Percentiles rank a stretch among this genome's conserved stretches.
Evolutionary conservation across 306 rosid genomes (phyloP).

Genomic region (Erythrophleum fordii): DNA sequence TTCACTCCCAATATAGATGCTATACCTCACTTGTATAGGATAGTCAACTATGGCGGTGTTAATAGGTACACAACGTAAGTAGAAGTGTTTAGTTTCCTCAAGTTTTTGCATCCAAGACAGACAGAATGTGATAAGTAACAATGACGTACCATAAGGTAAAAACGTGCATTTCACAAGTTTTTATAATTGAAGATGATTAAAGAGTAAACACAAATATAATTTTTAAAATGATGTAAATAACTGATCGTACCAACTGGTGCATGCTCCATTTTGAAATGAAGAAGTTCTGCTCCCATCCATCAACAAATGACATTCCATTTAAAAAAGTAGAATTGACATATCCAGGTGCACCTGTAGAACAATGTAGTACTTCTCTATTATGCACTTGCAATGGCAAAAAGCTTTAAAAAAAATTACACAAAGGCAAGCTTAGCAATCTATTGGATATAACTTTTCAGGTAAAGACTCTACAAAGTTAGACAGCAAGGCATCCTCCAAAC

Average conservation of each 20-base stretch:
- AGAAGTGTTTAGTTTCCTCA: slow-evolving; percentile 18
- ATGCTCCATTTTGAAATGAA: slow-evolving; percentile 97
- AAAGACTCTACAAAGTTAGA: background rate
- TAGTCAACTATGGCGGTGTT: background rate
- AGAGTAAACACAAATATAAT: slow-evolving; percentile 8
- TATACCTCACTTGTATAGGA: too few species aligned
- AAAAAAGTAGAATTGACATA: slow-evolving; percentile 68
- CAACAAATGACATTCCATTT: slow-evolving; percentile 94
- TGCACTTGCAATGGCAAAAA: slow-evolving; percentile 18
- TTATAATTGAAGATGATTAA: background rate
- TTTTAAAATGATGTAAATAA: slow-evolving; percentile 21
- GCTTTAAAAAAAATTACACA: slow-evolving; percentile 19
- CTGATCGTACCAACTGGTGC: slow-evolving; percentile 88
- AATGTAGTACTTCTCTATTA: slow-evolving; percentile 33
- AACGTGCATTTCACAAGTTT: background rate
- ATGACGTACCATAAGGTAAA: slow-evolving; percentile 13
- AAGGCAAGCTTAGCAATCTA: slow-evolving; percentile 9
- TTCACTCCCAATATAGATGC: too few species aligned
- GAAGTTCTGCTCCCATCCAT: slow-evolving; percentile 91
- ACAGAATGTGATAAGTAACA: background rate
- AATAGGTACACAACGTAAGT: slow-evolving; percentile 5
- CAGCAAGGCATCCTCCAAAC: background rate
- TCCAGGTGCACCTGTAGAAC: slow-evolving; percentile 92
- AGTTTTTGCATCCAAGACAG: slow-evolving; percentile 14
- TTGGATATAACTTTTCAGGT: background rate